A percentile compares a stretch with the other conserved stretches of the same genome.
Conservation (phyloP, 2,329 filamentous ascomycete species). For the Scorias spongiosa region DNA sequence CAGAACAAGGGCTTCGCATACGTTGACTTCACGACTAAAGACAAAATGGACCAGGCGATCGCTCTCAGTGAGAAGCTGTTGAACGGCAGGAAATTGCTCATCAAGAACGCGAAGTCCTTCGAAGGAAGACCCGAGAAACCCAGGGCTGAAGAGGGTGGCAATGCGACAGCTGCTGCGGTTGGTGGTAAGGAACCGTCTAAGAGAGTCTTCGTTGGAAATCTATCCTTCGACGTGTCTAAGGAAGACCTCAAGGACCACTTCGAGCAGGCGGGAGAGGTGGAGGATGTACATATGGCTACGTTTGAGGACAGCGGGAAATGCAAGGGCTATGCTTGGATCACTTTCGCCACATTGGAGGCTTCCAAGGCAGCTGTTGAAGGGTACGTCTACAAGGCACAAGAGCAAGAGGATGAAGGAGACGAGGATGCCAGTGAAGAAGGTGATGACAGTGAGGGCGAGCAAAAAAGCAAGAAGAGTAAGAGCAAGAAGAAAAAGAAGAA, state of each 20-base stretch:
- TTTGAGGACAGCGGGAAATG: slow-evolving; percentile 97
- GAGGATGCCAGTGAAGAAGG: slow-evolving; percentile 13
- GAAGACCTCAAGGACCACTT: slow-evolving; percentile 73
- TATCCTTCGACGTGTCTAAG: slow-evolving; percentile 42
- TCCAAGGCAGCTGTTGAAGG: slow-evolving; percentile 67
- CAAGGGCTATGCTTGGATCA: slow-evolving; percentile 93
- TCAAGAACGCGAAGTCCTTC: slow-evolving; percentile 84
- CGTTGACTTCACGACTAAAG: slow-evolving; percentile 64
- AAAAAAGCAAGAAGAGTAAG: slow-evolving; percentile 8
- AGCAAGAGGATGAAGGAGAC: slow-evolving; percentile 34
- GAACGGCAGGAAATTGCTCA: slow-evolving; percentile 63
- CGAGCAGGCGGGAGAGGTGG: slow-evolving; percentile 66
- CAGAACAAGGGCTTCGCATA: slow-evolving; percentile 94
- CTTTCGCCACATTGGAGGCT: slow-evolving; percentile 64
- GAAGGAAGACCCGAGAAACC: slow-evolving; percentile 59
- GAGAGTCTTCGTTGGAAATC: slow-evolving; percentile 62
- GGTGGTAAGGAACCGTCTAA: slow-evolving; percentile 52
- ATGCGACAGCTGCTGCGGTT: slow-evolving; percentile 11
- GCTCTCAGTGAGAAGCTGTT: slow-evolving; percentile 74
- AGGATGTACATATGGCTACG: slow-evolving; percentile 75
- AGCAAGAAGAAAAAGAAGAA: slow-evolving; percentile 31
- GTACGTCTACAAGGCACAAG: slow-evolving; percentile 53
- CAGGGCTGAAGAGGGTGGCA: slow-evolving; percentile 21
- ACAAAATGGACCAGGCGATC: slow-evolving; percentile 61
- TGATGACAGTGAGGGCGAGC: slow-evolving; percentile 21